A percentile compares a stretch with the other conserved stretches of the same genome.
Conservation (phyloP, 768 basidiomycete genomes). For the Calocybe gangraenosa region DNA sequence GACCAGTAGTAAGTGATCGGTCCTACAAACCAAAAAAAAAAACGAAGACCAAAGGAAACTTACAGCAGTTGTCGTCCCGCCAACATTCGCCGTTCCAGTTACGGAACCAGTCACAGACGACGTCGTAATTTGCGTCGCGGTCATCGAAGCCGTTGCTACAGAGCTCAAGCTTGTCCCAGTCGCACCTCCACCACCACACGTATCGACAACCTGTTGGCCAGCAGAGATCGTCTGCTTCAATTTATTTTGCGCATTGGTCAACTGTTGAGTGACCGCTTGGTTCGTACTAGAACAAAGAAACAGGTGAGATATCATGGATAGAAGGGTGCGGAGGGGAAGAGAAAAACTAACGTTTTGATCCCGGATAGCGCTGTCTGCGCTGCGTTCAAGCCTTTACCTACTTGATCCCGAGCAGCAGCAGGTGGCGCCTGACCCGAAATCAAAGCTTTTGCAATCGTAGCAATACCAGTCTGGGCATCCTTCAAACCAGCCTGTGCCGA, state of each 20-base stretch:
- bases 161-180: conserved; percentile 1
- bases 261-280: conserved; percentile 1
- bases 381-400: conserved; percentile 13
- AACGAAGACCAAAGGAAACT: too few relatives aligned
- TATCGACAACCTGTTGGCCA: conserved; percentile 8
- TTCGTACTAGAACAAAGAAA: neutral
- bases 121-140: conserved; percentile 2
- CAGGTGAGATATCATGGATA: neutral
- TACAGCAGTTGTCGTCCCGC: neutral
- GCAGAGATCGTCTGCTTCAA: conserved; percentile 10
- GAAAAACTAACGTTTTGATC: conserved; percentile 12
- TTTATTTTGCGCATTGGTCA: conserved; percentile 10
- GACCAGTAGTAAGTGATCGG: too few relatives aligned
- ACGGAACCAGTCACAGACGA: neutral
- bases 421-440: conserved; percentile 18
- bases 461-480: conserved; percentile 17
- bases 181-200: conserved; percentile 6
- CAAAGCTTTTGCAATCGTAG: conserved; percentile 18
- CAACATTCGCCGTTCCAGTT: neutral
- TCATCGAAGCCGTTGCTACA: conserved; percentile 3
- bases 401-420: conserved; percentile 16
- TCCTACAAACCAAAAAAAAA: too few relatives aligned
- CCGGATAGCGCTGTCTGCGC: conserved; percentile 15
- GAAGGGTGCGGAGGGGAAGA: neutral
- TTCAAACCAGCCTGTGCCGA: conserved; percentile 16